Evolutionary conservation across 176 grass and related monocot genomes (phyloP), one percentile per base, ranked within the genome.

Genomic region (Raddia guianensis): DNA sequence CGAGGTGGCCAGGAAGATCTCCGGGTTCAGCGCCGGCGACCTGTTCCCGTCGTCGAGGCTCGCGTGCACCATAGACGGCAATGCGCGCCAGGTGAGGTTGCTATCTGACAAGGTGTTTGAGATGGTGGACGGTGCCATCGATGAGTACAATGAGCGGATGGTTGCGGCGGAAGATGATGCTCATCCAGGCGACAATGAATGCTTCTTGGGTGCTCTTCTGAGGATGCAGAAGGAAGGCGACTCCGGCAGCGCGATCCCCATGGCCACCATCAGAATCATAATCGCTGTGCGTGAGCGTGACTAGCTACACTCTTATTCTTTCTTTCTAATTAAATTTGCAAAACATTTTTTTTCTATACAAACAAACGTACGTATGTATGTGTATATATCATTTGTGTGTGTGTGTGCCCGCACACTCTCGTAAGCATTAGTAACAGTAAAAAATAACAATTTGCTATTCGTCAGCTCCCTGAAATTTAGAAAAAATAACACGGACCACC

Each of bases 41-140:
- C 46, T 74, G 12, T 85, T 85, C 53, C 87, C 87, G 20, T 80
- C 81, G 10, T 75, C 80, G 32, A 40, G 62, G 27, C 68, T 85
- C n/a, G 21, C 66, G 12, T 37, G 63, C n/a, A 32, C 34, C 7
- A 37, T 81, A 32, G 75, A 65, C 50, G 56, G 74, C 8, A 64
- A 33, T 13, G 58, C 10, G 9, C 62, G 42, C 54, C 27, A 21
- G 71, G 8, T 20, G 27, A 35, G 27, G 63, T 57, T 32, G 35
- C 5, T 58, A 9, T 32, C 34, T 19, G 2, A n/a, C 12, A 49
- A 44, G 61, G 6, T 73, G 11, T 61, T 40, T 15, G 49, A 66
- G 49, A 54, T 88, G 7, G 12, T 74, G 16, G 81, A 80, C 7
- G 2, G 44, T 44, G 68, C 58, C 34, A 62, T 66, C 20, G 10